Evolutionary conservation across 192 early-diverging fungal species (phyloP).

Genomic region (Coemansia sp.): DNA sequence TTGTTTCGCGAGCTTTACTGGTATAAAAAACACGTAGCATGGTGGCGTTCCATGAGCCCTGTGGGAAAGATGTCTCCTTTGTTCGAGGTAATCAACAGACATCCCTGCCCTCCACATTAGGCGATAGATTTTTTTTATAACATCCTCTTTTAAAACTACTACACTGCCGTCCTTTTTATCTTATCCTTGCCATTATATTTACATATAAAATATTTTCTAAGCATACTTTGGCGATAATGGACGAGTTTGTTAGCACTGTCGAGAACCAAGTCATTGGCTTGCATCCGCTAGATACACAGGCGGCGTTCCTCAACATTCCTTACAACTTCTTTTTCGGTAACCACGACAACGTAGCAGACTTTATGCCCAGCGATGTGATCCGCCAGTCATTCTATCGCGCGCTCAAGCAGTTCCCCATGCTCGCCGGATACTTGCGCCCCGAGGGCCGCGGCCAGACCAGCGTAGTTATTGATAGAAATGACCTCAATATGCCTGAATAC

Average conservation of each 20-base stretch:
- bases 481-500: conserved; percentile 51
- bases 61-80: conserved; percentile 1
- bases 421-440: conserved; percentile 24
- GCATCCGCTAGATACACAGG: conserved; percentile 51
- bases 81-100: background rate
- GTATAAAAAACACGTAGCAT: background rate
- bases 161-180: background rate
- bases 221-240: conserved; percentile 13
- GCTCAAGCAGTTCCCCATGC: conserved; percentile 32
- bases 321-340: conserved; percentile 47
- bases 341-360: conserved; percentile 9
- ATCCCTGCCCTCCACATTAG: background rate
- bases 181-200: background rate
- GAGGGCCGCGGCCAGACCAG: conserved; percentile 15
- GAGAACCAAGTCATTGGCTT: conserved; percentile 29
- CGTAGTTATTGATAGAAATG: conserved; percentile 21
- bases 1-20: background rate
- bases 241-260: conserved; percentile 40
- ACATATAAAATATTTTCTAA: background rate
- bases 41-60: background rate
- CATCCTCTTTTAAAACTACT: background rate
- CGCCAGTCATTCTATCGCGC: conserved; percentile 33
- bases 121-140: background rate
- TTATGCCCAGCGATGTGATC: conserved; percentile 41
- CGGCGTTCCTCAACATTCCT: conserved; percentile 47